Percentiles rank a stretch among this genome's conserved stretches.
Evolutionary conservation across 73 alveolate genomes (phyloP).

Genomic region (Urostyla sp.): DNA sequence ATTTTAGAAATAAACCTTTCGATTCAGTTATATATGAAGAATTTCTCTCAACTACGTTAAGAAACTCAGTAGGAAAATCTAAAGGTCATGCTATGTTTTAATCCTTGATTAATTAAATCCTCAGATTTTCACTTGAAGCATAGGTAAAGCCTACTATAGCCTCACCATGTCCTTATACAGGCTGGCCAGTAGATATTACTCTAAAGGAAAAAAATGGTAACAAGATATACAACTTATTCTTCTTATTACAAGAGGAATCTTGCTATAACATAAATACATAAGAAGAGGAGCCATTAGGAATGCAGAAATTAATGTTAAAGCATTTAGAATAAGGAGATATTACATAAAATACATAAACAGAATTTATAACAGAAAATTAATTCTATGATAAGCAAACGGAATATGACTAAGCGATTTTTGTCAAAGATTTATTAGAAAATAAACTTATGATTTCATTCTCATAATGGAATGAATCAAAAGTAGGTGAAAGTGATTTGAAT

Average conservation of each 20-base stretch:
- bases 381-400: conserved; percentile 9
- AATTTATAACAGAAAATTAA: conserved; percentile 11
- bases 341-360: not conserved
- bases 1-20: conserved; percentile 45
- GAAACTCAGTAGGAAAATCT: conserved; percentile 42
- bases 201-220: not conserved
- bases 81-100: conserved; percentile 51
- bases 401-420: not conserved
- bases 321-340: conserved; percentile 38
- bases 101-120: conserved; percentile 5
- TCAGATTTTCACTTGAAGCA: not conserved
- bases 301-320: conserved; percentile 62
- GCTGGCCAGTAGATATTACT: conserved; percentile 61
- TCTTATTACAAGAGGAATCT: conserved; percentile 57
- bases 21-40: conserved; percentile 60
- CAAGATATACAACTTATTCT: conserved; percentile 10
- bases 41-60: conserved; percentile 32
- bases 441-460: no score
- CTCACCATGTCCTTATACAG: conserved; percentile 29
- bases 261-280: not conserved
- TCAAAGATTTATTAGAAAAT: no score
- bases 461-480: no score
- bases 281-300: conserved; percentile 53
- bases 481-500: no score
- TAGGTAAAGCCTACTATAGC: not conserved